phyloP scores from a whole-genome alignment of 106 monocot genomes.

The Phalaenopsis aphrodite region DNA sequence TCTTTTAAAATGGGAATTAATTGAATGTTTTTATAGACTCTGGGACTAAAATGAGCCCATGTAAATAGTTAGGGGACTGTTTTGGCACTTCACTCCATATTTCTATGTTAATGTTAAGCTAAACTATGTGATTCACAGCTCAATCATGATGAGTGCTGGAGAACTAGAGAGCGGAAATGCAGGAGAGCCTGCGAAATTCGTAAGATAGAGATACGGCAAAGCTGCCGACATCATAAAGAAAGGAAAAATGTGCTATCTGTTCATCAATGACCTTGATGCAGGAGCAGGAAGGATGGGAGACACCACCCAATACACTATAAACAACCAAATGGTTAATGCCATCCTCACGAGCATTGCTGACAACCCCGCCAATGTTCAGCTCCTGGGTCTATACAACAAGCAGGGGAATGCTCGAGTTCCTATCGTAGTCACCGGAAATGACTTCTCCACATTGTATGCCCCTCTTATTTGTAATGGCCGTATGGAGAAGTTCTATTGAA shows the following conservation, averaged over 20 bases:
- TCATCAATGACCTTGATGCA: slow-evolving; percentile 99
- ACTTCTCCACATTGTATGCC: slow-evolving; percentile 96
- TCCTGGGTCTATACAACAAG: slow-evolving; percentile 98
- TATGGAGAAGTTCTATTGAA: slow-evolving; percentile 99
- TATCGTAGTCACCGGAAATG: slow-evolving; percentile 89
- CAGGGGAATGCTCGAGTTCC: slow-evolving; percentile 89
- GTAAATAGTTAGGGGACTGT: too few species aligned
- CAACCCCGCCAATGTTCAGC: slow-evolving; percentile 90
- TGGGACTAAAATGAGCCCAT: too few species aligned
- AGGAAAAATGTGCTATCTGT: slow-evolving; percentile 91
- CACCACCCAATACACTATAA: slow-evolving; percentile 96
- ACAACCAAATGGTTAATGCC: slow-evolving; percentile 99
- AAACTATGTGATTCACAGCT: slow-evolving; percentile 25
- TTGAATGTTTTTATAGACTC: too few species aligned
- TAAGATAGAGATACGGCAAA: slow-evolving; percentile 91
- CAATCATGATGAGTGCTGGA: slow-evolving; percentile 99
- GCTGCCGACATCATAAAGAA: slow-evolving; percentile 82
- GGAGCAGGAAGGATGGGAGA: slow-evolving; percentile 92
- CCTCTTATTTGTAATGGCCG: slow-evolving; percentile 94
- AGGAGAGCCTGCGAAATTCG: slow-evolving; percentile 87
- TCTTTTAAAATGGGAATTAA: too few species aligned
- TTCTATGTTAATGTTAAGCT: background rate
- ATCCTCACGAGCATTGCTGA: slow-evolving; percentile 99
- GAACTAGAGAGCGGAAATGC: slow-evolving; percentile 96
- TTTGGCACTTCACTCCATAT: too few species aligned